Evolutionary conservation across 768 basidiomycete species (phyloP), one percentile per base, ranked within the genome.

Genomic region (Lactarius hengduanensis): DNA sequence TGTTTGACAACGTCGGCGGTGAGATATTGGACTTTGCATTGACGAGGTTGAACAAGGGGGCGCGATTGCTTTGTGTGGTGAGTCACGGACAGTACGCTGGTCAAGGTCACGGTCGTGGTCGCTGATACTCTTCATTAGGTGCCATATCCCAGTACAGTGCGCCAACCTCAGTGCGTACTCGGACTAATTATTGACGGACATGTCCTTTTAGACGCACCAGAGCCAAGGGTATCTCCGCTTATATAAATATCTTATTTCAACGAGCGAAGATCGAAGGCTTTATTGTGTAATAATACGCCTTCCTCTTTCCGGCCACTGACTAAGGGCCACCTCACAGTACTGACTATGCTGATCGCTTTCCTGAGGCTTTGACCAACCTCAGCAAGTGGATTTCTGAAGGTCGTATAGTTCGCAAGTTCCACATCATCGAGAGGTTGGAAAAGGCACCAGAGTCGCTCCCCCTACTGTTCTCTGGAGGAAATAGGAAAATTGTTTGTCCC

Each of bases 221-320:
- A 81, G 66, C 88, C 91, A 1, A 81, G 66, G 91, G 91, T 16
- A 79, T 96, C 18, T 78, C 83, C 65, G 82, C 83, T 59, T 94
- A 92, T 72, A 69, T 82, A 41, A 85, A 80, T 63, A 78, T 97
- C 62, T 94, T 97, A 69, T 72, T 83, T 0, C 88, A 90, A 73
- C 84, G 94, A 53, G 92, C 91, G 18, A 89, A 80, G 47, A 85
- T 98, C 1, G 80, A 91, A 73, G 96, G 96, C 9, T 97, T 94
- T 77, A 80, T 96, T 71, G 83, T 92, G 88, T 90, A 73, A 57
- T 86, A 74, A 18, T 16, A n/a, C 7, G 15, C 54, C 6, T 47
- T 26, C 7, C 20, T 3, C 15, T 2, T 36, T 22, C 56, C 28
- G 43, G 36, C 36, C 41, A 34, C 60, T 53, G 7, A 50, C 50